phyloP scores from a whole-genome alignment of 345 rosid genomes.

The Cardamine chenopodiifolia region DNA sequence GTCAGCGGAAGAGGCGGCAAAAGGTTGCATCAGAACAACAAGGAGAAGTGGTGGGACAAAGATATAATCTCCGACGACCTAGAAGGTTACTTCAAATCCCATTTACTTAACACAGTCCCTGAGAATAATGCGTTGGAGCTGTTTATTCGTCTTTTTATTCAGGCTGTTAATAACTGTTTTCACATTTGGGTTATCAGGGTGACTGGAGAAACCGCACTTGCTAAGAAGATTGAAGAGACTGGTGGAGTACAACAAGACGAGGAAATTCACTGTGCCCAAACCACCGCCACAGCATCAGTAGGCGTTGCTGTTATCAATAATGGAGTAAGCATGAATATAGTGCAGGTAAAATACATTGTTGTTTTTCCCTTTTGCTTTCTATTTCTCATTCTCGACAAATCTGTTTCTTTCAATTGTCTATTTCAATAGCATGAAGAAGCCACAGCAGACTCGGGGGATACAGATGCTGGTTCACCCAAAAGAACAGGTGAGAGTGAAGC shows the following conservation, averaged over 20 bases:
- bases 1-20: slow-evolving; percentile 66
- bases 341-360: slow-evolving; percentile 50
- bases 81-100: slow-evolving; percentile 55
- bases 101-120: slow-evolving; percentile 18
- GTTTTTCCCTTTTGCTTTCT: not conserved
- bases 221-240: slow-evolving; percentile 42
- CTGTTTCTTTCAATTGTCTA: slow-evolving; percentile 7
- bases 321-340: slow-evolving; percentile 54
- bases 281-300: slow-evolving; percentile 48
- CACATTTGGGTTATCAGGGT: slow-evolving; percentile 29
- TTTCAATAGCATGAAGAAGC: slow-evolving; percentile 52
- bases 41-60: slow-evolving; percentile 47
- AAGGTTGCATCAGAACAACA: slow-evolving; percentile 51
- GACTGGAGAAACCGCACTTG: slow-evolving; percentile 1
- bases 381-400: slow-evolving; percentile 1
- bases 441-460: slow-evolving; percentile 45
- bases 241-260: slow-evolving; percentile 46
- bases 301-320: slow-evolving; percentile 58
- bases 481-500: slow-evolving; percentile 47
- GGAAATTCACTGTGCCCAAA: slow-evolving; percentile 44
- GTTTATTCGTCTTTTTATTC: slow-evolving; percentile 4
- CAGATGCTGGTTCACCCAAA: slow-evolving; percentile 47
- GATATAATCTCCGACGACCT: slow-evolving; percentile 78
- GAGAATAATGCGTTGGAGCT: slow-evolving; percentile 4
- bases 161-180: slow-evolving; percentile 21